Evolutionary conservation across 345 rosid genomes (phyloP).

Genomic region (Mercurialis annua): DNA sequence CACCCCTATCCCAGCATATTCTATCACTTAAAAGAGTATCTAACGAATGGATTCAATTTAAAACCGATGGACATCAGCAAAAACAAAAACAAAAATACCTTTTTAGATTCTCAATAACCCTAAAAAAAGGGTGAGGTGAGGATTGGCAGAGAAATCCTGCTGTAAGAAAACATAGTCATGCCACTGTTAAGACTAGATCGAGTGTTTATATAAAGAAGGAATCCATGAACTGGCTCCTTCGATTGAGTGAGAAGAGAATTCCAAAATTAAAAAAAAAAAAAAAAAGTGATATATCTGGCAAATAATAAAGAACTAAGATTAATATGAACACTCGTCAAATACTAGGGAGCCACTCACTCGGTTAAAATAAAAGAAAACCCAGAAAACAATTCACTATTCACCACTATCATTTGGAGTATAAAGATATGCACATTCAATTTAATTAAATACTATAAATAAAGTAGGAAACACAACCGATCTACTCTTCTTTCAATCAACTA

Average conservation of each 20-base stretch:
- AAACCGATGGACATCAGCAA: constrained; percentile 6
- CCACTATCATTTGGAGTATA: too few relatives aligned
- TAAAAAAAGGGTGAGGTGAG: not conserved
- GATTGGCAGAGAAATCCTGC: not conserved
- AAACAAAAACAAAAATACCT: constrained; percentile 17
- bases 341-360: not conserved
- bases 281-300: too few relatives aligned
- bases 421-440: too few relatives aligned
- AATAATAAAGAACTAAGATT: too few relatives aligned
- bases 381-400: too few relatives aligned
- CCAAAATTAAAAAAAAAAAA: not conserved
- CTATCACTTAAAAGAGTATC: not conserved
- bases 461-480: too few relatives aligned
- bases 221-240: not conserved
- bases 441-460: too few relatives aligned
- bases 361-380: not conserved
- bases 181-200: not conserved
- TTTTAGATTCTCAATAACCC: constrained; percentile 11
- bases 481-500: not conserved
- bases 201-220: not conserved
- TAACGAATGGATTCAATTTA: not conserved
- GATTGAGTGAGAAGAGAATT: not conserved
- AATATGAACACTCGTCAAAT: not conserved
- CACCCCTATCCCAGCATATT: not conserved
- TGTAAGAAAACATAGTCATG: constrained; percentile 4